These are phyloP conservation scores for Leishmania aethiopica DNA, from an alignment of 208 protist genomes.

Conservation along the genomic window DNA sequence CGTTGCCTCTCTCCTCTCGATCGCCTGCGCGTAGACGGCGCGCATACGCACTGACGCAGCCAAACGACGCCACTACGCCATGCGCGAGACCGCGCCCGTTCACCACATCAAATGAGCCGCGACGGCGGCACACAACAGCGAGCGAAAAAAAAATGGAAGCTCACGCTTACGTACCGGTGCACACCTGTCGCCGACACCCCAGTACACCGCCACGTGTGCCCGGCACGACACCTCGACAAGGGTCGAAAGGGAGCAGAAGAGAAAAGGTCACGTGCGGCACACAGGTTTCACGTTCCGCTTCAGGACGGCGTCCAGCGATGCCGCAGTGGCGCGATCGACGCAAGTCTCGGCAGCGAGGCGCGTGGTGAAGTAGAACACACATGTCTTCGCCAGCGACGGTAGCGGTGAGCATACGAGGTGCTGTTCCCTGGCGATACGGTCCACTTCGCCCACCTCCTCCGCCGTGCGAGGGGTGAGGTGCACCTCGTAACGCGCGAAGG, in stretches of 20 bases:
- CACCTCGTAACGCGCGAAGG: constrained; percentile 25
- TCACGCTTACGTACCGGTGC: neutral
- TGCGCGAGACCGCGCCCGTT: neutral
- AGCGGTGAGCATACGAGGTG: constrained; percentile 11
- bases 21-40: neutral
- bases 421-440: constrained; percentile 18
- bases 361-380: constrained; percentile 28
- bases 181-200: neutral
- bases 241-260: neutral
- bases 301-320: constrained; percentile 18
- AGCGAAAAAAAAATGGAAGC: neutral
- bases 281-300: constrained; percentile 9
- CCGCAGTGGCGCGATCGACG: constrained; percentile 20
- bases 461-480: constrained; percentile 16
- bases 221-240: neutral
- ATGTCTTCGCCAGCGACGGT: constrained; percentile 1
- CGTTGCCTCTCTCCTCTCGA: neutral
- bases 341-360: constrained; percentile 37
- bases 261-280: neutral
- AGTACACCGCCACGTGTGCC: neutral
- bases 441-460: constrained; percentile 29
- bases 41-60: too few relatives aligned
- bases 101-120: neutral
- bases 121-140: neutral
- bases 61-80: neutral